Evolutionary conservation across 2,329 filamentous ascomycete genomes (phyloP).

Genomic region (Sphaceloma murrayae): DNA sequence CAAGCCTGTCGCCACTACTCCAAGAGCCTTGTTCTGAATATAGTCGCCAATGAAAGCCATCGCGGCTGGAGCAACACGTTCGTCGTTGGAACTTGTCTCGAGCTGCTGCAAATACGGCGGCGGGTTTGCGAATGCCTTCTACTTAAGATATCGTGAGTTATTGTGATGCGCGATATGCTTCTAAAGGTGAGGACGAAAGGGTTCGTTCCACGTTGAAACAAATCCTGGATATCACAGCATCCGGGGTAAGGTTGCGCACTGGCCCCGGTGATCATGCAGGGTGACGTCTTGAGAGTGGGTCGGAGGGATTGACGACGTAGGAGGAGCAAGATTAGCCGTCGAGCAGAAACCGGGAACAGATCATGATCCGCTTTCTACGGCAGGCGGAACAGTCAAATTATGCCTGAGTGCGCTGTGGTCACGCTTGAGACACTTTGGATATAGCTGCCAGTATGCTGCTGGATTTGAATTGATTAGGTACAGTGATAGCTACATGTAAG

Average conservation of each 20-base stretch:
- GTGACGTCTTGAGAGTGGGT: conserved; percentile 7
- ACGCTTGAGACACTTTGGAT: too few relatives aligned
- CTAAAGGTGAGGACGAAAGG: too few relatives aligned
- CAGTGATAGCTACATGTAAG: not conserved
- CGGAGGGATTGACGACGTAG: not conserved
- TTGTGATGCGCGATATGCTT: too few relatives aligned
- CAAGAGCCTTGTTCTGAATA: conserved; percentile 26
- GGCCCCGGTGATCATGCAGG: conserved; percentile 3
- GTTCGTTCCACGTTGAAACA: not conserved
- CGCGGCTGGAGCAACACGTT: not conserved
- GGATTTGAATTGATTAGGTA: not conserved
- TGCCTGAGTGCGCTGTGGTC: not conserved
- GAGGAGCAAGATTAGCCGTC: conserved; percentile 7
- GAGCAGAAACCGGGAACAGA: conserved; percentile 10
- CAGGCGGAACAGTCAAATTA: not conserved
- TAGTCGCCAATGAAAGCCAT: conserved; percentile 25
- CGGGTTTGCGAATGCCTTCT: not conserved
- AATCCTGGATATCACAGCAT: conserved; percentile 12
- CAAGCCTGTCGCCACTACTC: conserved; percentile 27
- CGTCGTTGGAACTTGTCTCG: not conserved
- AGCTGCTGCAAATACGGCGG: not conserved
- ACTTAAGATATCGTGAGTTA: not conserved
- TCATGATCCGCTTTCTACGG: not conserved
- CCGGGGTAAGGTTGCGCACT: conserved; percentile 13
- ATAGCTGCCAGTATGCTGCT: too few relatives aligned